A percentile compares a stretch with the other conserved stretches of the same genome.
Conservation (phyloP, 2,329 filamentous ascomycete genomes). For the Aplosporella prunicola region DNA sequence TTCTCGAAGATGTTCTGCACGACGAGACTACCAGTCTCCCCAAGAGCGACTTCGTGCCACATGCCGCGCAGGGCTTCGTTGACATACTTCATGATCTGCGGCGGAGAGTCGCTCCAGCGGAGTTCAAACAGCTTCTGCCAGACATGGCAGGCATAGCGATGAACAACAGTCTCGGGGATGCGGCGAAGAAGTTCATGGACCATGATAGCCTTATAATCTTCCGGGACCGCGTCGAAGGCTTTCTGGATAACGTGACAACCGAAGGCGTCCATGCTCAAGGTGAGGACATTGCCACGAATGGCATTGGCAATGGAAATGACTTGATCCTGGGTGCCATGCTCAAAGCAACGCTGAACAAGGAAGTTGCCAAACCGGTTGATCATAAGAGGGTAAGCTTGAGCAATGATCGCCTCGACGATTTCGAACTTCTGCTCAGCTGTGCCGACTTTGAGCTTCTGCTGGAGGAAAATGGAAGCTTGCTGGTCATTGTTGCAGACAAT, state of each 20-base stretch:
- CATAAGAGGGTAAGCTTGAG: conserved; percentile 92
- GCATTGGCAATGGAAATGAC: conserved; percentile 89
- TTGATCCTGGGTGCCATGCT: conserved; percentile 91
- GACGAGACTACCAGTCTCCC: conserved; percentile 93
- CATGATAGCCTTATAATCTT: conserved; percentile 97
- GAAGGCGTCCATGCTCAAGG: conserved; percentile 95
- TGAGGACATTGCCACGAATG: conserved; percentile 88
- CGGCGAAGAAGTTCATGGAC: conserved; percentile 92
- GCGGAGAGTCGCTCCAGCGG: conserved; percentile 87
- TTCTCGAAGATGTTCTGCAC: conserved; percentile 99
- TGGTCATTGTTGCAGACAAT: conserved; percentile 99
- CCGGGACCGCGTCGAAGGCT: conserved; percentile 93
- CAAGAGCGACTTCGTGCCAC: conserved; percentile 97
- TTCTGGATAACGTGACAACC: conserved; percentile 98
- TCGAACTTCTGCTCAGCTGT: conserved; percentile 93
- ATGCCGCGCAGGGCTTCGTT: conserved; percentile 91
- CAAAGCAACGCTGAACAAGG: conserved; percentile 95
- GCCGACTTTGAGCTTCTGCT: conserved; percentile 97
- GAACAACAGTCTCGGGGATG: conserved; percentile 95
- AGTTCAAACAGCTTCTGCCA: conserved; percentile 99
- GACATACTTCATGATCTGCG: conserved; percentile 97
- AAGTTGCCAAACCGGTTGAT: conserved; percentile 98
- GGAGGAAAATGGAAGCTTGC: conserved; percentile 95
- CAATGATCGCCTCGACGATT: conserved; percentile 92
- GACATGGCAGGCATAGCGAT: conserved; percentile 96